Evolutionary conservation across 306 rosid genomes (phyloP), one percentile per base, ranked within the genome.

Genomic region (Comarum palustre): DNA sequence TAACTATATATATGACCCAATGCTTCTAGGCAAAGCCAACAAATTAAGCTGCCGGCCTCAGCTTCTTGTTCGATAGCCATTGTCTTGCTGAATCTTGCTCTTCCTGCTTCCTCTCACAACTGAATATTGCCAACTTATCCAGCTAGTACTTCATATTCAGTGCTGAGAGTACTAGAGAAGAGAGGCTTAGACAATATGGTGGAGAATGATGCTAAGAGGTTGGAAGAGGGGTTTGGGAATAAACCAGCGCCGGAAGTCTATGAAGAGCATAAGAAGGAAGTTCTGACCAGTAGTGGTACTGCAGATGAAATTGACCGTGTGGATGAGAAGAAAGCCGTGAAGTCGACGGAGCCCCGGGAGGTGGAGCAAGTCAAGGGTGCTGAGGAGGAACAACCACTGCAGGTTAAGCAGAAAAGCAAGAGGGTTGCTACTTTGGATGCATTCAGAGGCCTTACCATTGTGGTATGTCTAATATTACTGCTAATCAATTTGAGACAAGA

Each of bases 371-470:
- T 36, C 20, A 52, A 55, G 36, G 73, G 24, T 19, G 2, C 45
- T 41, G 72, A 29, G 57, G 64, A 73, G 42, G 54, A 58, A 34
- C 78, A 73, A 8, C 73, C 75, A 25, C 39, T 48, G 8, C 38
- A 19, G 65, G 78, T 63, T 73, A 88, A 62, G 84, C 87, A 68
- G 22, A 92, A 78, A 75, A 67, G 85, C 65, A 92, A 90, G 86
- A 82, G 98, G 78, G 76, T 92, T 41, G 96, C 98, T 24, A 88
- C 98, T 66, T 77, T 92, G 17, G 98, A 92, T 81, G 89, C 92
- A 27, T 90, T 92, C 73, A 84, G 98, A 76, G 98, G 98, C 72
- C 98, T 92, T 75, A 92, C 98, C 70, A 88, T 87, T 5, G 98
- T 90, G 96, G 96, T 90, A 69, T 5, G 8, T 58, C 13, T 27